Base-by-base conservation (phyloP, 805 yeast species). In the Tetrapisispora taiwanensis region DNA sequence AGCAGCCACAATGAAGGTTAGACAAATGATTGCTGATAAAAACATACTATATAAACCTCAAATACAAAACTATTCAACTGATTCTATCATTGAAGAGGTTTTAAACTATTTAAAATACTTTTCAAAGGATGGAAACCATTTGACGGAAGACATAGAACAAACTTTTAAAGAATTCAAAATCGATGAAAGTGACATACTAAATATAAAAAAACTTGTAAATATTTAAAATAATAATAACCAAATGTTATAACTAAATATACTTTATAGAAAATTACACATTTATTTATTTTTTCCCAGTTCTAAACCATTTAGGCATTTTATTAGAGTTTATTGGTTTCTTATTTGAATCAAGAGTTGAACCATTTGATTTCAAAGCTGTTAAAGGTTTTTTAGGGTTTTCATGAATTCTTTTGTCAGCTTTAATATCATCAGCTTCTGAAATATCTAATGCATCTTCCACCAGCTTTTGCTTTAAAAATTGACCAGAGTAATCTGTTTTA, bases 271-370 rank as follows among this genome's bases (percentile, higher is more conserved):
- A 5, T 34, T 12, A 19, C 10, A 12, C 8, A 30, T 17, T 24
- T 17, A 17, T 32, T 28, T 33, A 41, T 32, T 30, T 41, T 45
- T 68, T 69, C 17, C 70, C 61, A 19, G 68, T 39, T 43, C 63
- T 68, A 38, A 70, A 51, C 70, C 72, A 69, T 43, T 64, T 68
- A 12, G 73, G 72, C 2, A 64, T 45, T 41, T 63, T 62, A 42
- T 59, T 58, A 26, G 35, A 10, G n/a, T 14, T 26, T 22, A 13
- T 6, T 13, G 17, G 20, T 30, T 13, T 42, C 14, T 31, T 31
- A n/a, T 15, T 15, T n/a, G 19, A 10, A 15, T 8, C 17, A 5
- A 6, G 4, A 10, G 7, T 31, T 31, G 15, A 3, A 3, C 5
- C 13, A 22, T 7, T 15, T 3, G 28, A 20, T 5, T 19, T 7